phyloP scores from a whole-genome alignment of 2,329 filamentous ascomycete genomes.

The Neopestalotiopsis clavispora region DNA sequence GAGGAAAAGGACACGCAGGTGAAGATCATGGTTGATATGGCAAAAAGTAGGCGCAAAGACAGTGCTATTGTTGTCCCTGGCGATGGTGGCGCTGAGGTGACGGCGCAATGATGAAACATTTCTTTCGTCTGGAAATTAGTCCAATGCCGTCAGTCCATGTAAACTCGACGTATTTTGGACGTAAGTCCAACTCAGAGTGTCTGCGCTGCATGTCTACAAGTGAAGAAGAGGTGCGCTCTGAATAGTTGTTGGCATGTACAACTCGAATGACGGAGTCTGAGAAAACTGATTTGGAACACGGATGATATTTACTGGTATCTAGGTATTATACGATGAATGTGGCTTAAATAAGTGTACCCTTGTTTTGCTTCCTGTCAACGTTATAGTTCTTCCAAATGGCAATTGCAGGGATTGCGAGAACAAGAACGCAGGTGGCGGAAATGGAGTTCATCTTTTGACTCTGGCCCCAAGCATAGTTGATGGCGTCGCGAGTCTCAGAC shows the following conservation, averaged over 20 bases:
- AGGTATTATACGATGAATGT: background rate
- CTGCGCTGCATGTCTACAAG: too few species aligned
- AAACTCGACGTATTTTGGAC: too few species aligned
- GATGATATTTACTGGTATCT: background rate
- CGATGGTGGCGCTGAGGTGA: background rate
- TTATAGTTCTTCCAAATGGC: constrained; percentile 20
- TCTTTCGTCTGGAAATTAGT: background rate
- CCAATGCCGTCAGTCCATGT: too few species aligned
- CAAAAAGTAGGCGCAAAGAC: background rate
- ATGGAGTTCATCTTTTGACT: constrained; percentile 54
- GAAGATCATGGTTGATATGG: constrained; percentile 61
- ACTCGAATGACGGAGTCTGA: too few species aligned
- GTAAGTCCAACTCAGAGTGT: too few species aligned
- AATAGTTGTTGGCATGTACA: too few species aligned
- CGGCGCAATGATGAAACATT: background rate
- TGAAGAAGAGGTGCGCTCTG: too few species aligned
- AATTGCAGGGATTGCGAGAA: constrained; percentile 16
- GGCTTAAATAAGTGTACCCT: constrained; percentile 17
- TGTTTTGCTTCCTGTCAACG: constrained; percentile 21
- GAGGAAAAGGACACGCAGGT: constrained; percentile 66
- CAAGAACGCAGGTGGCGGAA: constrained; percentile 44
- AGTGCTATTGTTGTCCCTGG: constrained; percentile 4
- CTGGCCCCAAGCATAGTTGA: constrained; percentile 62
- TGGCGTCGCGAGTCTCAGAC: constrained; percentile 49
- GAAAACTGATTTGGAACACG: too few species aligned